Percentiles rank a stretch among this genome's conserved stretches.
Conservation (phyloP, 768 basidiomycete species). For the Psilocybe sp. region DNA sequence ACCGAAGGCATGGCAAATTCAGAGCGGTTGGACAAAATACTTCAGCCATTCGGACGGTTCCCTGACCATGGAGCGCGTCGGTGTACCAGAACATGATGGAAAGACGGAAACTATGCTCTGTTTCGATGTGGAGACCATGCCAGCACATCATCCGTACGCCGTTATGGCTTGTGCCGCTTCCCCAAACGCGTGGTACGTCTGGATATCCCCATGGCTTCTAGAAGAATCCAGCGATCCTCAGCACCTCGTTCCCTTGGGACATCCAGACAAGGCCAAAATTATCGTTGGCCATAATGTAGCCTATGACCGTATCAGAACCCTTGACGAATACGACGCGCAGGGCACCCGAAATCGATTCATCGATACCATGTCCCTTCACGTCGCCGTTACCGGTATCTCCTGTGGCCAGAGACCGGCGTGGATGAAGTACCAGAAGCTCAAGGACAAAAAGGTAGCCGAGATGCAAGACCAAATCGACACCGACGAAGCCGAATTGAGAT, state of each 20-base stretch:
- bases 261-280: constrained; percentile 49
- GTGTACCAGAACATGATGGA: constrained; percentile 61
- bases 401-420: constrained; percentile 93
- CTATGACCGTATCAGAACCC: constrained; percentile 82
- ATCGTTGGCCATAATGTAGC: constrained; percentile 95
- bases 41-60: constrained; percentile 68
- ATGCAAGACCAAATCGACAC: constrained; percentile 50
- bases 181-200: constrained; percentile 86
- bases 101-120: constrained; percentile 70
- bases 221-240: constrained; percentile 49
- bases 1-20: constrained; percentile 45
- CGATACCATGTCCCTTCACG: constrained; percentile 94
- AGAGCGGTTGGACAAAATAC: constrained; percentile 92
- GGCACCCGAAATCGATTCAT: constrained; percentile 76
- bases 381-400: constrained; percentile 91
- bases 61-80: constrained; percentile 70
- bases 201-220: constrained; percentile 94
- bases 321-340: constrained; percentile 76
- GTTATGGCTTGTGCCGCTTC: constrained; percentile 89
- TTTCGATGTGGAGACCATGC: constrained; percentile 95
- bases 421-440: constrained; percentile 80
- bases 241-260: constrained; percentile 77
- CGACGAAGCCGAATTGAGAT: constrained; percentile 10
- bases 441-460: constrained; percentile 46
- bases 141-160: constrained; percentile 74